Evolutionary conservation across 225 moss, liverwort and hornwort genomes (phyloP).

Genomic region (Straminergon stramineum): DNA sequence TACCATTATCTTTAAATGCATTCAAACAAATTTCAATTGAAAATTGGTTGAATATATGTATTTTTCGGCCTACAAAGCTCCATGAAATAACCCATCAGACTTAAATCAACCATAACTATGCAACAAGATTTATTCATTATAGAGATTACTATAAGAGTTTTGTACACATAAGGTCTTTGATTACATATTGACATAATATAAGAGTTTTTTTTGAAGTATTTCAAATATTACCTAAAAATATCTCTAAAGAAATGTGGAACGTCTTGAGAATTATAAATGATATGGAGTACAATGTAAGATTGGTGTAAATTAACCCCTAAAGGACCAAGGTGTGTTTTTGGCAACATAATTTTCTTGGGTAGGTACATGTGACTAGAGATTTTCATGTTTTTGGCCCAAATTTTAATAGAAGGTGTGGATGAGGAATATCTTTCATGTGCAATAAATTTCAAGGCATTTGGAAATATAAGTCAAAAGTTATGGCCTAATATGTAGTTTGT

Average conservation of each 20-base stretch:
- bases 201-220: background rate
- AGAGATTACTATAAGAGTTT: background rate
- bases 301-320: background rate
- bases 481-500: too few species aligned
- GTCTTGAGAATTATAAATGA: background rate
- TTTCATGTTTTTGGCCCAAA: too few species aligned
- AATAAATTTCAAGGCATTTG: too few species aligned
- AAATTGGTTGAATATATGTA: background rate
- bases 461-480: too few species aligned
- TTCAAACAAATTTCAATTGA: background rate
- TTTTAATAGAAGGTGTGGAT: too few species aligned
- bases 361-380: too few species aligned
- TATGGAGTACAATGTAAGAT: fast-evolving
- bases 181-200: fast-evolving
- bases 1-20: too few species aligned
- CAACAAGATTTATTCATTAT: background rate
- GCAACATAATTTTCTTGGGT: too few species aligned
- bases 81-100: background rate
- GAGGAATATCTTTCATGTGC: too few species aligned
- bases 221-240: fast-evolving
- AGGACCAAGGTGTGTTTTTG: too few species aligned
- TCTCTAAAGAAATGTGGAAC: background rate
- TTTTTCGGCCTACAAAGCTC: background rate
- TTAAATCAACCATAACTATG: fast-evolving
- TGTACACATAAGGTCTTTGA: background rate